phyloP scores from a whole-genome alignment of 176 grass and related monocot genomes.

The Avena insularis region DNA sequence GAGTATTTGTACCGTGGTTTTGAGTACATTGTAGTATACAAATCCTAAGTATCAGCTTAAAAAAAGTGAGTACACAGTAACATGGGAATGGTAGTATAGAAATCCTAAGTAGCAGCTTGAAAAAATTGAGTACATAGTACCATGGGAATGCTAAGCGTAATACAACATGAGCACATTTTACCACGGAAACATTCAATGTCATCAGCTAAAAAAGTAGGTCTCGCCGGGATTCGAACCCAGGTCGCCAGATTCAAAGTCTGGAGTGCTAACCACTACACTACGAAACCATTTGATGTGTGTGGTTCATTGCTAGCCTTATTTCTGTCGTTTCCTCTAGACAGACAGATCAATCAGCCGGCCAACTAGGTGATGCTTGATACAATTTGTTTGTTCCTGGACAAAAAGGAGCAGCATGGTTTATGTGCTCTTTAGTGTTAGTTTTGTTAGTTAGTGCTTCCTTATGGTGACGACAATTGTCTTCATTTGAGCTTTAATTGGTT shows the following conservation, averaged over 20 bases:
- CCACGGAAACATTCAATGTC: not conserved
- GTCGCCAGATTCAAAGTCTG: slow-evolving; percentile 99
- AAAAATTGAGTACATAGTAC: not conserved
- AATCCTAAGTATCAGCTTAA: not conserved
- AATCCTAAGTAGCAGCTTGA: not conserved
- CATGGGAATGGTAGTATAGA: not conserved
- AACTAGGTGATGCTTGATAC: not conserved
- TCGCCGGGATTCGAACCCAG: slow-evolving; percentile 98
- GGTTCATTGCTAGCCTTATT: not conserved
- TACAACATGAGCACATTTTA: not conserved
- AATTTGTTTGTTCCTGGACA: not conserved
- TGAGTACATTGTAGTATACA: not conserved
- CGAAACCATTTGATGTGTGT: slow-evolving; percentile 24
- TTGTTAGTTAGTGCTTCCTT: slow-evolving; percentile 9
- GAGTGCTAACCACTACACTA: slow-evolving; percentile 99
- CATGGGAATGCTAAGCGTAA: not conserved
- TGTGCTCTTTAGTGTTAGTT: not conserved
- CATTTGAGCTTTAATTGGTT: slow-evolving; percentile 20
- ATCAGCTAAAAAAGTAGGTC: slow-evolving; percentile 10
- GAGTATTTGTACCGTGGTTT: not conserved
- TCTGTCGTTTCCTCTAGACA: not conserved
- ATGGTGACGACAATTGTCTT: slow-evolving; percentile 12
- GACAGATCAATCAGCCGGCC: not conserved
- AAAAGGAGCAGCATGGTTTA: not conserved
- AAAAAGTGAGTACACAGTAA: not conserved